A percentile compares a stretch with the other conserved stretches of the same genome.
These are phyloP conservation scores for Zasmidium angulare DNA, from an alignment of 2,329 filamentous ascomycete genomes.

Conservation along the genomic window DNA sequence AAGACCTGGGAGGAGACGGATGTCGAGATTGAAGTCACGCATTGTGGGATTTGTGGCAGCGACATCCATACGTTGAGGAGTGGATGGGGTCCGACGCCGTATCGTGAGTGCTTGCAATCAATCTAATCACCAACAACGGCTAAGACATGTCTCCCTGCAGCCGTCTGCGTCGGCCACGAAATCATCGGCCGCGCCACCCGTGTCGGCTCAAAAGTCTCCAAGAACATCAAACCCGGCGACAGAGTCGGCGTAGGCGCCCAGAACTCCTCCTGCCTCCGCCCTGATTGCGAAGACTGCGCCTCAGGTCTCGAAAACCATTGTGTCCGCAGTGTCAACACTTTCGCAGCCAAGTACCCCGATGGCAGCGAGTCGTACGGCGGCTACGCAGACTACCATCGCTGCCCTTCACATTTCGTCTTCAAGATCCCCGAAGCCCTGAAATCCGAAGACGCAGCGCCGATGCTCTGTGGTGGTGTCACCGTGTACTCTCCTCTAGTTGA, in stretches of 20 bases:
- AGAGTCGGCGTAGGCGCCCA: conserved; percentile 52
- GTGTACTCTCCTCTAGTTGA: conserved; percentile 68
- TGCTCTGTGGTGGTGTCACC: conserved; percentile 77
- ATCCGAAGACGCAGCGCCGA: conserved; percentile 60
- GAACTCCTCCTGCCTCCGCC: conserved; percentile 47
- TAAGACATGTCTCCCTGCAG: not conserved
- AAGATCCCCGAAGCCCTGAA: conserved; percentile 54
- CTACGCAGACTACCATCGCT: conserved; percentile 56
- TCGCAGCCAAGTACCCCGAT: conserved; percentile 32
- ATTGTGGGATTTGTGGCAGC: conserved; percentile 39
- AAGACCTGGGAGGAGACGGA: conserved; percentile 43
- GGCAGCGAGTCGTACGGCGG: conserved; percentile 60
- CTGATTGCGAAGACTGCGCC: conserved; percentile 54
- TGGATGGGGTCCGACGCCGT: conserved; percentile 47
- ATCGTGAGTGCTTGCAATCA: conserved; percentile 23
- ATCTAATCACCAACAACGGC: not conserved
- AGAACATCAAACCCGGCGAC: conserved; percentile 37
- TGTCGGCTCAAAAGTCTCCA: conserved; percentile 32
- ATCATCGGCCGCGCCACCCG: conserved; percentile 36
- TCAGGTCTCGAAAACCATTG: conserved; percentile 37
- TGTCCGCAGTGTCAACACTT: conserved; percentile 31
- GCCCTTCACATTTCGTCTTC: conserved; percentile 55
- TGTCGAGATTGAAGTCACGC: conserved; percentile 43
- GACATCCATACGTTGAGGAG: conserved; percentile 35
- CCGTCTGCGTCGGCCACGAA: conserved; percentile 36